Percentiles rank a stretch among this genome's conserved stretches.
Evolutionary conservation across 345 rosid species (phyloP).

Genomic region (Eucalyptus decipiens): DNA sequence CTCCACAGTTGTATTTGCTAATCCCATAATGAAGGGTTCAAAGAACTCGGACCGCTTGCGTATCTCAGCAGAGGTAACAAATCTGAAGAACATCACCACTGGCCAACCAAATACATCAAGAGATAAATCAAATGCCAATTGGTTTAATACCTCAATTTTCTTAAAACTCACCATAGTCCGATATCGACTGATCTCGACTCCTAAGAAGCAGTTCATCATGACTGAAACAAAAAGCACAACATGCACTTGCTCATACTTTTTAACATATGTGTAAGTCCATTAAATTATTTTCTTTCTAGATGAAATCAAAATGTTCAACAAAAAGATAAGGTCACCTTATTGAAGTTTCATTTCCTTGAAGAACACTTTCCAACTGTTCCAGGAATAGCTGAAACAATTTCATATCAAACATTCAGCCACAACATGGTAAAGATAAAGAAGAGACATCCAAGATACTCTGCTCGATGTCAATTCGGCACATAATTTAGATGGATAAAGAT

Average conservation of each 20-base stretch:
- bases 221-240: constrained; percentile 25
- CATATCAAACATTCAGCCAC: neutral
- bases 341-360: constrained; percentile 70
- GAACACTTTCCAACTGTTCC: constrained; percentile 82
- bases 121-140: neutral
- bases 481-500: neutral
- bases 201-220: constrained; percentile 69
- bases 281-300: neutral
- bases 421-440: neutral
- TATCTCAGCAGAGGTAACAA: constrained; percentile 94
- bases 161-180: constrained; percentile 71
- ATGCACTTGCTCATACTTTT: neutral
- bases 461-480: neutral
- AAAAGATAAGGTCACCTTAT: constrained; percentile 38
- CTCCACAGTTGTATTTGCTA: constrained; percentile 77
- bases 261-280: neutral
- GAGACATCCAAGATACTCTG: neutral
- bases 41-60: constrained; percentile 79
- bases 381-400: constrained; percentile 64
- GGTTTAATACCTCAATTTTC: neutral
- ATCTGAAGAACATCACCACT: constrained; percentile 99
- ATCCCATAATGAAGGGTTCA: constrained; percentile 82
- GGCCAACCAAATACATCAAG: constrained; percentile 38
- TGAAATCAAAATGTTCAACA: neutral
- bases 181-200: constrained; percentile 82